phyloP scores from a whole-genome alignment of 2,329 filamentous ascomycete species.

The Talaromyces sp. region DNA sequence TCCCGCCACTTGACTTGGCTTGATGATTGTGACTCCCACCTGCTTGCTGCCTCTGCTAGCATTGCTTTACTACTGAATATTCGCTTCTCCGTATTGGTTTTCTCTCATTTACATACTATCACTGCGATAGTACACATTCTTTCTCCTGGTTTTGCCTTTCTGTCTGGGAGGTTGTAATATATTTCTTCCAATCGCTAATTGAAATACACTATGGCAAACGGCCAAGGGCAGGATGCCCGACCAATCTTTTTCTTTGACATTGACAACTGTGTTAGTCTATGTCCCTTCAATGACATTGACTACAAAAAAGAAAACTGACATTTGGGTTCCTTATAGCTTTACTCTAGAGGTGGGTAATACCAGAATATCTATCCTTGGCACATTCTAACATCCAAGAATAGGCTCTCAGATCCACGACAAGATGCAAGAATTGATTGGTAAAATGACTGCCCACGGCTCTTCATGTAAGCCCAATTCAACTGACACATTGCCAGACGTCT shows the following conservation, averaged over 20 bases:
- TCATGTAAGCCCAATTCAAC: conserved; percentile 25
- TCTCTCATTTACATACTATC: not conserved
- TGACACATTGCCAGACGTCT: conserved; percentile 46
- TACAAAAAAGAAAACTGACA: not conserved
- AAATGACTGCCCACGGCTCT: conserved; percentile 15
- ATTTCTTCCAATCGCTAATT: not conserved
- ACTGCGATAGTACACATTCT: not conserved
- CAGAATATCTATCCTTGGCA: not conserved
- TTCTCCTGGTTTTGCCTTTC: not conserved
- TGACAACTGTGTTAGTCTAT: conserved; percentile 75
- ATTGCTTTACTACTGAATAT: not conserved
- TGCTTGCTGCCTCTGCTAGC: not conserved
- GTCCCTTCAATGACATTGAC: not conserved
- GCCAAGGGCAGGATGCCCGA: conserved; percentile 35
- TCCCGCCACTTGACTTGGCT: not conserved
- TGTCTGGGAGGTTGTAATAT: not conserved
- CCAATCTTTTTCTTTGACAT: conserved; percentile 81
- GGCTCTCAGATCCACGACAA: conserved; percentile 78
- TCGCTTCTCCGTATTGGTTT: not conserved
- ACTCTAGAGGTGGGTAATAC: conserved; percentile 69
- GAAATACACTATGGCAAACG: conserved; percentile 5
- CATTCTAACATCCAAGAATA: conserved; percentile 28
- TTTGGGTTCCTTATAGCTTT: conserved; percentile 54
- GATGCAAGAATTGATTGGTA: conserved; percentile 77
- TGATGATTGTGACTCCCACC: not conserved